Conservation (phyloP, 805 yeast species). For the Barnettozyma siamensis region DNA sequence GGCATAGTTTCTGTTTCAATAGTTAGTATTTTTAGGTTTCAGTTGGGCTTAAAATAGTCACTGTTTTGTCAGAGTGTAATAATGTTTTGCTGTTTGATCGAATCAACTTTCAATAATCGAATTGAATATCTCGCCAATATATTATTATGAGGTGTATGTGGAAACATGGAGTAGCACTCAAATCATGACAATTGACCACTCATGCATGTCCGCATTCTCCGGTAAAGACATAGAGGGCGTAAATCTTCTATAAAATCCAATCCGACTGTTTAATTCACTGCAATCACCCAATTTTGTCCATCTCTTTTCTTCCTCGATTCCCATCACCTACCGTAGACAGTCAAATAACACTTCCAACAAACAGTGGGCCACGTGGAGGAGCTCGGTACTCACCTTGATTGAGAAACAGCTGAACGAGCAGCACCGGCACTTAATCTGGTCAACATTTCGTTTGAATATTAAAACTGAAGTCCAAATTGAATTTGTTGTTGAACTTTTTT, state of each 20-base stretch:
- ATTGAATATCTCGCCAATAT: not conserved
- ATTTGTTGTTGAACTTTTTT: slow-evolving; percentile 1
- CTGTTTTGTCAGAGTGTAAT: too few relatives aligned
- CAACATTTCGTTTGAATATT: slow-evolving; percentile 19
- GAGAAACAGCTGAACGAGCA: slow-evolving; percentile 27
- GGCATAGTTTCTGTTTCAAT: slow-evolving; percentile 73
- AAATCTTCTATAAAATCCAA: not conserved
- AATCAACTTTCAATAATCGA: too few relatives aligned
- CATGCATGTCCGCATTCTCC: too few relatives aligned
- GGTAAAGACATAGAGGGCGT: too few relatives aligned
- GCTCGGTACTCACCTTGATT: slow-evolving; percentile 22
- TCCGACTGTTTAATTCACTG: not conserved
- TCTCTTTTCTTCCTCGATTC: not conserved
- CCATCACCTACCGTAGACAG: too few relatives aligned
- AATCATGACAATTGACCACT: too few relatives aligned
- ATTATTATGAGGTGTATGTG: not conserved
- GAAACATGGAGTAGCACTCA: too few relatives aligned
- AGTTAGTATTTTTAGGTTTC: slow-evolving; percentile 13
- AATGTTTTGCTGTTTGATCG: too few relatives aligned
- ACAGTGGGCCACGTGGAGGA: not conserved
- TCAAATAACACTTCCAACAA: not conserved
- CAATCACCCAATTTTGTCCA: slow-evolving; percentile 1
- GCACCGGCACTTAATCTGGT: slow-evolving; percentile 27
- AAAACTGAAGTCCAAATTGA: slow-evolving; percentile 1
- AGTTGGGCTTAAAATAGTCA: too few relatives aligned